Conservation (phyloP, 2,329 filamentous ascomycete species). For the Fusarium buharicum region DNA sequence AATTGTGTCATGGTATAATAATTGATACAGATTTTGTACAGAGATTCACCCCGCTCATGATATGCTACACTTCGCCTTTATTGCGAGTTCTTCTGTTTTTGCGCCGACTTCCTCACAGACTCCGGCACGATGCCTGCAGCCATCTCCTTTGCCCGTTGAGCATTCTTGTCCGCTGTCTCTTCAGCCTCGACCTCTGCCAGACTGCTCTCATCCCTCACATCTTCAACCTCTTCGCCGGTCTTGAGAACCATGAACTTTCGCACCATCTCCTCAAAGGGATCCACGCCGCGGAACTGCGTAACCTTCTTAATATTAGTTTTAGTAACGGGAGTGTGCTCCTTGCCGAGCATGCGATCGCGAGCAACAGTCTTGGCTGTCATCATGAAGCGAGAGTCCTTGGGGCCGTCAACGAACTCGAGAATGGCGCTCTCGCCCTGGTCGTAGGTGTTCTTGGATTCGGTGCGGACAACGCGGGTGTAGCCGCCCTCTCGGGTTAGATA, state of each 20-base stretch:
- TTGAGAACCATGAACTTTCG: slow-evolving; percentile 51
- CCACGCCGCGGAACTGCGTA: slow-evolving; percentile 77
- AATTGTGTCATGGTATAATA: slow-evolving; percentile 40
- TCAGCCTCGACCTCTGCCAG: slow-evolving; percentile 28
- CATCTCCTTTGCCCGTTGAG: slow-evolving; percentile 49
- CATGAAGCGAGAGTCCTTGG: slow-evolving; percentile 92
- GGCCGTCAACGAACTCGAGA: slow-evolving; percentile 93
- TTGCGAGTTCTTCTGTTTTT: slow-evolving; percentile 35
- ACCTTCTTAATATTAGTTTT: slow-evolving; percentile 84
- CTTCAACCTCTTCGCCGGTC: slow-evolving; percentile 6
- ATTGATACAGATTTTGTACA: slow-evolving; percentile 49
- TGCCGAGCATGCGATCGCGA: slow-evolving; percentile 65
- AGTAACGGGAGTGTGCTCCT: slow-evolving; percentile 75
- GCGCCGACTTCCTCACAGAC: slow-evolving; percentile 37
- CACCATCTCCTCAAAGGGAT: slow-evolving; percentile 74
- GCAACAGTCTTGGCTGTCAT: slow-evolving; percentile 90
- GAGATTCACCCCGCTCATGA: slow-evolving; percentile 26
- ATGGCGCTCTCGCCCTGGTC: slow-evolving; percentile 93
- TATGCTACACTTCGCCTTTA: slow-evolving; percentile 40
- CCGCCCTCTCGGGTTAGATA: slow-evolving; percentile 85
- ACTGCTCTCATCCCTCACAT: slow-evolving; percentile 26
- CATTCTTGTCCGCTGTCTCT: slow-evolving; percentile 44
- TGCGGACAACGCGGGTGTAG: slow-evolving; percentile 93
- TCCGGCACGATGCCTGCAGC: slow-evolving; percentile 47
- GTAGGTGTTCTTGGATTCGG: slow-evolving; percentile 83